Percentiles rank a stretch among this genome's conserved stretches.
These are phyloP conservation scores for Hebeloma cylindrosporum DNA, from an alignment of 768 basidiomycete genomes.

Conservation along the genomic window DNA sequence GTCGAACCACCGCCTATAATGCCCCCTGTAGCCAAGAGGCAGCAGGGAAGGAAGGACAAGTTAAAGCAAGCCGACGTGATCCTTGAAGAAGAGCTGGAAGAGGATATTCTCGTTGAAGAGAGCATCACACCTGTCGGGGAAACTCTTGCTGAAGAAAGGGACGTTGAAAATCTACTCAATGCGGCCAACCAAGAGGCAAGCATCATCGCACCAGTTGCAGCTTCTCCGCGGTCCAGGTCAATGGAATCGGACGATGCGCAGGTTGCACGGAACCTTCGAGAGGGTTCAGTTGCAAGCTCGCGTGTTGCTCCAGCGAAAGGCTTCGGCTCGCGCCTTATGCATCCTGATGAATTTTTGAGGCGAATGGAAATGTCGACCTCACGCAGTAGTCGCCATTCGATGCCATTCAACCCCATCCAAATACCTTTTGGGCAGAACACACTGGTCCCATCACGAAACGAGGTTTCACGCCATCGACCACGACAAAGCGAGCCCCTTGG, in stretches of 20 bases:
- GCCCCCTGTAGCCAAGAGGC: conserved; percentile 8
- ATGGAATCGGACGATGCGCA: conserved; percentile 35
- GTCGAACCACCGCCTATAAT: conserved; percentile 1
- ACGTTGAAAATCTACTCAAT: conserved; percentile 29
- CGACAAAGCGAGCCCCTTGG: background rate
- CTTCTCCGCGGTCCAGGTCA: conserved; percentile 9
- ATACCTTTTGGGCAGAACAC: too few species aligned
- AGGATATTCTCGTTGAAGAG: background rate
- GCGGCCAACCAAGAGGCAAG: background rate
- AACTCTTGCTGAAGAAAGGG: conserved; percentile 27
- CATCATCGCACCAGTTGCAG: background rate
- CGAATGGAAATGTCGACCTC: conserved; percentile 4
- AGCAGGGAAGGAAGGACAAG: conserved; percentile 8
- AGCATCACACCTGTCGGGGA: conserved; percentile 14
- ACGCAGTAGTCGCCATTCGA: too few species aligned
- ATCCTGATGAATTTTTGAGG: conserved; percentile 5
- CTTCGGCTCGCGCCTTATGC: conserved; percentile 3
- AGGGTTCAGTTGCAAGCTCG: background rate
- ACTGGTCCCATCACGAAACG: too few species aligned
- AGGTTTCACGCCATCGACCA: too few species aligned
- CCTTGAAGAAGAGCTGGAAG: conserved; percentile 14
- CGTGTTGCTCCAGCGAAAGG: background rate
- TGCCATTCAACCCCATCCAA: too few species aligned
- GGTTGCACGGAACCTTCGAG: conserved; percentile 11
- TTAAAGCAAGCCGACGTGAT: conserved; percentile 7